Conservation (phyloP, 1,284 basidiomycete genomes). For the Trichosporon sp. region DNA sequence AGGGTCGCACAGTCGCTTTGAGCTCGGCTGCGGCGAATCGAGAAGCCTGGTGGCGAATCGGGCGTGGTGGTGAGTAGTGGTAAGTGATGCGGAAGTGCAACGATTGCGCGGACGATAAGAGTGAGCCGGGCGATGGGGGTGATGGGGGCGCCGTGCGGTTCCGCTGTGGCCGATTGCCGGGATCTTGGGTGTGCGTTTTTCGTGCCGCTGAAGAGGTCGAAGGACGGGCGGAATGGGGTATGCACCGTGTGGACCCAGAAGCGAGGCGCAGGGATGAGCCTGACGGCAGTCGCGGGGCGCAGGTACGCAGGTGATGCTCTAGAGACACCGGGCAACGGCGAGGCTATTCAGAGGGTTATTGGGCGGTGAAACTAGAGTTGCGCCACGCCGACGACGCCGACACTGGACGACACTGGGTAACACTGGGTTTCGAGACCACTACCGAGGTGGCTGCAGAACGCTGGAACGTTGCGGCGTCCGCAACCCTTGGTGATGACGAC, state of each 20-base stretch:
- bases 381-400: neutral
- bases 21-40: no score
- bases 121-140: no score
- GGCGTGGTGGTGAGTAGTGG: no score
- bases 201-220: neutral
- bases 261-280: neutral
- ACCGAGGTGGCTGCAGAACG: neutral
- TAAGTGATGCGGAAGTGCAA: no score
- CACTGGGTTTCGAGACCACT: no score
- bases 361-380: neutral
- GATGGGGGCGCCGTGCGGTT: no score
- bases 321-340: neutral
- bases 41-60: no score
- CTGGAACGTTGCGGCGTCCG: neutral
- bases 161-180: neutral
- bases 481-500: neutral
- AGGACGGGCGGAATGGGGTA: neutral
- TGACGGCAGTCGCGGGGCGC: neutral
- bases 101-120: neutral
- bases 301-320: neutral
- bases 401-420: no score
- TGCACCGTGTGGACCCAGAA: no score
- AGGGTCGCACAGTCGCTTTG: no score
- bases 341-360: neutral
- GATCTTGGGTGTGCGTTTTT: neutral